These are phyloP conservation scores for Karstenula rhodostoma DNA, from an alignment of 2,329 filamentous ascomycete genomes.

Conservation along the genomic window DNA sequence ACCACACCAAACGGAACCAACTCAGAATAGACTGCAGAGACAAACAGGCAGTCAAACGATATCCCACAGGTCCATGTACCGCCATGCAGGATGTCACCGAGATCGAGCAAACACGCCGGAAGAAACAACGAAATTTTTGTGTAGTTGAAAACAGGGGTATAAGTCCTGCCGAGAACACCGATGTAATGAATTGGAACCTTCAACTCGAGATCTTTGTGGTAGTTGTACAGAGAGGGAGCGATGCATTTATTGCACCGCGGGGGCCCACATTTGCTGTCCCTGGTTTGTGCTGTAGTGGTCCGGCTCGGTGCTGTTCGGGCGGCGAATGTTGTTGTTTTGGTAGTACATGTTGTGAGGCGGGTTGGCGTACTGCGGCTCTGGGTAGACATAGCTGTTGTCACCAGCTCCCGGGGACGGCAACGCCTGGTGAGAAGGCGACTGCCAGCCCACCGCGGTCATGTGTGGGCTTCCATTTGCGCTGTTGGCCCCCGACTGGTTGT, in stretches of 20 bases:
- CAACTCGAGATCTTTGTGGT: conserved; percentile 29
- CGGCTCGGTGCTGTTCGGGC: conserved; percentile 76
- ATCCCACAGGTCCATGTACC: conserved; percentile 34
- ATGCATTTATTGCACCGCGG: conserved; percentile 49
- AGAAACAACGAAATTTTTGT: conserved; percentile 44
- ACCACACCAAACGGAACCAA: conserved; percentile 33
- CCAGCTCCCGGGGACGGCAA: conserved; percentile 74
- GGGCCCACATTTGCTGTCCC: conserved; percentile 52
- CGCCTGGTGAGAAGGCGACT: conserved; percentile 78
- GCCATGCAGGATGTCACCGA: conserved; percentile 36
- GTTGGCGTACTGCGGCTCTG: conserved; percentile 72
- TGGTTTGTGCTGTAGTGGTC: conserved; percentile 58
- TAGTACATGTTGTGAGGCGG: conserved; percentile 74
- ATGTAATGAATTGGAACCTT: conserved; percentile 42
- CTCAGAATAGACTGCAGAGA: conserved; percentile 25
- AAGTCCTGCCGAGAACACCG: conserved; percentile 50
- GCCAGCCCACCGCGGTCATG: conserved; percentile 83
- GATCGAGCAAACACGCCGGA: conserved; percentile 39
- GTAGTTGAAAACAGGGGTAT: conserved; percentile 50
- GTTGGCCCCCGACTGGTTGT: conserved; percentile 66
- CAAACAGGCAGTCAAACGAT: conserved; percentile 22
- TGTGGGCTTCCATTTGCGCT: conserved; percentile 88
- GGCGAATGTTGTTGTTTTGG: conserved; percentile 71
- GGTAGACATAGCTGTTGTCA: conserved; percentile 80
- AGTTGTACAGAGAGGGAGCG: conserved; percentile 40